These are phyloP conservation scores for Venturia effusa DNA, from an alignment of 2,329 filamentous ascomycete genomes.

Conservation along the genomic window DNA sequence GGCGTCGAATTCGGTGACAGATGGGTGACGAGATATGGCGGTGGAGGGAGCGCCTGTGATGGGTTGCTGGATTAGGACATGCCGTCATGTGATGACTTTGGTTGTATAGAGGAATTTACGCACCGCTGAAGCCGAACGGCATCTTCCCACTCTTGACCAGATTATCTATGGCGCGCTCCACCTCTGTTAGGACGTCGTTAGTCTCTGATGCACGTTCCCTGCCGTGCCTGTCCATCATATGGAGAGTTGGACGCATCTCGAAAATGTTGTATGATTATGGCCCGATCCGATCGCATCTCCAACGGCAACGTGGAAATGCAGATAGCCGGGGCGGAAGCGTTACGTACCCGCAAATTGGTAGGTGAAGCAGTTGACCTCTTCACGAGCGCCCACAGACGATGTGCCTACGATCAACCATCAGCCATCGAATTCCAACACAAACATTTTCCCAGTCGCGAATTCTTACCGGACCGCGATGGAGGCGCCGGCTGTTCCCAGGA, in stretches of 20 bases:
- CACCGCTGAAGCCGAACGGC: slow-evolving; percentile 43
- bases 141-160: slow-evolving; percentile 94
- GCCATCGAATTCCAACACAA: slow-evolving; percentile 19
- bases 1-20: slow-evolving; percentile 72
- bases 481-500: slow-evolving; percentile 64
- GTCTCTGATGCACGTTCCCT: slow-evolving; percentile 5
- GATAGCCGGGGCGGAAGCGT: slow-evolving; percentile 35
- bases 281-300: neutral
- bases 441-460: slow-evolving; percentile 12
- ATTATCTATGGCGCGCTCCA: slow-evolving; percentile 91
- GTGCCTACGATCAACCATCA: slow-evolving; percentile 45
- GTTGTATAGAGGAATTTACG: slow-evolving; percentile 35
- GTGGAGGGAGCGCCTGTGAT: slow-evolving; percentile 17
- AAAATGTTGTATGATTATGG: neutral
- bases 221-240: neutral
- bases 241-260: slow-evolving; percentile 7
- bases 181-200: slow-evolving; percentile 49
- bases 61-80: slow-evolving; percentile 35
- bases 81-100: slow-evolving; percentile 42
- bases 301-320: slow-evolving; percentile 2
- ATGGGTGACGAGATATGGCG: slow-evolving; percentile 66
- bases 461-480: slow-evolving; percentile 60
- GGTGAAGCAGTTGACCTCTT: slow-evolving; percentile 68
- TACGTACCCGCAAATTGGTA: slow-evolving; percentile 71
- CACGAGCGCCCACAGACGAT: slow-evolving; percentile 54